These are phyloP conservation scores for Gonium pectorale DNA, from an alignment of 139 green algal species.

Conservation along the genomic window DNA sequence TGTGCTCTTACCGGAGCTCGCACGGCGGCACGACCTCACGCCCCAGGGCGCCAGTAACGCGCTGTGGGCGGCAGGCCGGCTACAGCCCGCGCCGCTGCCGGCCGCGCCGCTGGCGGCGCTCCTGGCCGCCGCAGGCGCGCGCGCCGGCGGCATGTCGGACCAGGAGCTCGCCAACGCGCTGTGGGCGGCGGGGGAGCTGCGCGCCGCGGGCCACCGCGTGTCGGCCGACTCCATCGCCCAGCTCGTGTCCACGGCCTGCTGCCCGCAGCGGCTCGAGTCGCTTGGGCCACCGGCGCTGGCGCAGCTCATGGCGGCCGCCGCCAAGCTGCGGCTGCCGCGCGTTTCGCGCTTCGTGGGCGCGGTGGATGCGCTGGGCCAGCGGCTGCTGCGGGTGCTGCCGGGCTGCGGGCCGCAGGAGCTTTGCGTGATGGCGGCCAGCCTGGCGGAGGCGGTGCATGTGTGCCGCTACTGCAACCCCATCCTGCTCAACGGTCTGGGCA, in stretches of 20 bases:
- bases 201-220: not conserved
- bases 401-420: constrained; percentile 31
- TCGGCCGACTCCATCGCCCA: not conserved
- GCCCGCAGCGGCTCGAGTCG: not conserved
- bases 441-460: constrained; percentile 28
- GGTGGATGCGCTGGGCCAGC: constrained; percentile 7
- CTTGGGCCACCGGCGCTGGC: not conserved
- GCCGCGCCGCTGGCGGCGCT: not conserved
- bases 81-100: constrained; percentile 22
- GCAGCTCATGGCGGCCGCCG: constrained; percentile 33
- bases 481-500: constrained; percentile 37
- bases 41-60: constrained; percentile 28
- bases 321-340: not conserved
- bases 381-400: constrained; percentile 1
- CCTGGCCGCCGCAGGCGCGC: not conserved
- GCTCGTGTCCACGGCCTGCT: not conserved
- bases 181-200: constrained; percentile 38
- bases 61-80: constrained; percentile 23
- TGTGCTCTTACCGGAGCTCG: constrained; percentile 21
- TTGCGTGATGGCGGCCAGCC: constrained; percentile 11
- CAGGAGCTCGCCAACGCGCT: constrained; percentile 57
- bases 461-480: constrained; percentile 8
- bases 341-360: not conserved
- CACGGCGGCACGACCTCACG: not conserved
- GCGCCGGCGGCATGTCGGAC: not conserved